These are phyloP conservation scores for Fusarium camptoceras DNA, from an alignment of 2,329 filamentous ascomycete genomes.

Conservation along the genomic window DNA sequence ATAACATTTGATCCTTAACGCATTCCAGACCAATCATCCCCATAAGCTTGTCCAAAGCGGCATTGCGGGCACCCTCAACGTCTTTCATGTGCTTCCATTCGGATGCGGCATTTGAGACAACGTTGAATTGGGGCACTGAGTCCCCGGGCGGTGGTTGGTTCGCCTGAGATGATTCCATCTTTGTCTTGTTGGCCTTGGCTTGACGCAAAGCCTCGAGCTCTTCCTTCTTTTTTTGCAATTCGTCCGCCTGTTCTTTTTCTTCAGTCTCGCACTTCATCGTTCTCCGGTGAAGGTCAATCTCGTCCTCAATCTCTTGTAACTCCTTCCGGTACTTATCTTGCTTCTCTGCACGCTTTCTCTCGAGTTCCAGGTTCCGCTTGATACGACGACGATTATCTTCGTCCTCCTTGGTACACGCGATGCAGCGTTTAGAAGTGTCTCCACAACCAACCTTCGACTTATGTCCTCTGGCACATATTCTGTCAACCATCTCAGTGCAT, in stretches of 20 bases:
- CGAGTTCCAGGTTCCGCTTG: slow-evolving; percentile 62
- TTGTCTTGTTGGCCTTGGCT: slow-evolving; percentile 37
- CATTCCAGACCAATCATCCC: slow-evolving; percentile 76
- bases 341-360: slow-evolving; percentile 58
- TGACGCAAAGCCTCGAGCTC: slow-evolving; percentile 59
- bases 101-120: slow-evolving; percentile 48
- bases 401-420: slow-evolving; percentile 64
- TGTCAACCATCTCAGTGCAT: slow-evolving; percentile 54
- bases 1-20: slow-evolving; percentile 73
- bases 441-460: slow-evolving; percentile 60
- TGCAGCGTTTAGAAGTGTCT: slow-evolving; percentile 56
- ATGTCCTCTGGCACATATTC: slow-evolving; percentile 66
- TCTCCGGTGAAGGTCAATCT: slow-evolving; percentile 62
- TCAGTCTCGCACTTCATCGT: slow-evolving; percentile 58
- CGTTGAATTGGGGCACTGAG: background rate
- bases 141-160: background rate
- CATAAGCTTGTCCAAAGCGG: slow-evolving; percentile 73
- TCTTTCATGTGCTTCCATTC: slow-evolving; percentile 73
- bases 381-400: slow-evolving; percentile 56
- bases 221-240: slow-evolving; percentile 58
- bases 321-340: slow-evolving; percentile 59
- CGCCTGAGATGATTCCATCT: slow-evolving; percentile 20
- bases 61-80: slow-evolving; percentile 61
- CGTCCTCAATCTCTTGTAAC: slow-evolving; percentile 64
- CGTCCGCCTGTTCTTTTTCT: slow-evolving; percentile 56